Base-by-base conservation (phyloP, 208 protist species). In the Crithidia mellificae region DNA sequence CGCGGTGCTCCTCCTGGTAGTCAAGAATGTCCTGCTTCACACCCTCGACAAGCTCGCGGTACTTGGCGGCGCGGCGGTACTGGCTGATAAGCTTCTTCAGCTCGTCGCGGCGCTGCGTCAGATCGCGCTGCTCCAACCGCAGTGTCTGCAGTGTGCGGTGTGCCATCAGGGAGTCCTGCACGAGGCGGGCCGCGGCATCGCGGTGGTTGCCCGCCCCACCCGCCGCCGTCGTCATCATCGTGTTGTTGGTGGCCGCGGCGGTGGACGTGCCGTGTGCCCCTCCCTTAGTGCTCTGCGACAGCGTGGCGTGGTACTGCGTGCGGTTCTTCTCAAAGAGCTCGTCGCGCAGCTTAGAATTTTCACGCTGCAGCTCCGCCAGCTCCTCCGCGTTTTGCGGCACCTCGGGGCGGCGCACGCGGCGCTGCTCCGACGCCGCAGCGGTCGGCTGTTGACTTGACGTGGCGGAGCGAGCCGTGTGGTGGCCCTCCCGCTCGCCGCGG, bases 1-100 rank as follows among this genome's bases (percentile, higher is more conserved):
- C 78, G 30, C 84, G 82, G 58, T 88, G 70, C 54, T 91, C 83
- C 36, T 88, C 78, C 7, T 30, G 72, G 43, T 88, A 75, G 30
- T 56, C 58, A 15, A 63, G 52, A 41, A 93, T 88, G 59, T 93
- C 83, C 49, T 73, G 29, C 59, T 84, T 87, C 25, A 71, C 75
- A 17, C 66, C 58, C 50, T 85, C 74, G 17, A 90, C 79, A 30
- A 88, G 54, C 19, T 77, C 41, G 46, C 69, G 57, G 67, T 86
- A 91, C 61, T 69, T 66, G 32, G 61, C 46, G n/a, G 85, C 68
- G 38, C 62, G 73, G 32, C 80, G 83, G 61, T 88, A 85, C 49
- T 63, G 38, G 0, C 46, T 38, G 12, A 91, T 56, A 6, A 81
- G 68, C 52, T 66, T 65, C 32, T 74, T 72, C 41, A 93, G 72